Evolutionary conservation across 192 early-diverging fungal genomes (phyloP), one percentile per base, ranked within the genome.

Genomic region (Umbelopsis ramanniana): DNA sequence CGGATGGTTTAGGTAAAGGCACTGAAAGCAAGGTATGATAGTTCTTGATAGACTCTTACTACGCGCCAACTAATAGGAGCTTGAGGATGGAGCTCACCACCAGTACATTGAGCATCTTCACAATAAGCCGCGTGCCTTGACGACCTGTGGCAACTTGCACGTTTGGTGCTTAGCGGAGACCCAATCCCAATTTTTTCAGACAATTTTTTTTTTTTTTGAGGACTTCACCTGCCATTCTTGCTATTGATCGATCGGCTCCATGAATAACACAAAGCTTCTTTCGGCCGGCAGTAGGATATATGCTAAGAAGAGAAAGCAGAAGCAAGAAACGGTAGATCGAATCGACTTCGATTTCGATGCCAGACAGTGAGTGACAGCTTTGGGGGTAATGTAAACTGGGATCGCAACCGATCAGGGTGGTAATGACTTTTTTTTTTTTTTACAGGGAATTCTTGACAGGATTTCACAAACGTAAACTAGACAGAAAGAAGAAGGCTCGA

Each of bases 391-490:
- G 21, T 50, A n/a, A 23, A n/a, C 24, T 14, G 29, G 3, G 29
- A 29, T 29, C 29, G 29, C 29, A 29, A 29, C 29, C 29, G 29
- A 29, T 29, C 29, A 29, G 29, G 1, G 29, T 71, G 46, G 22
- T 11, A 52, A 10, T 40, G 3, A 21, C 24, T 24, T 37, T 10
- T 46, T 21, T 72, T 35, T 22, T 45, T 24, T 38, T 54, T 48
- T 72, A 23, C 19, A 89, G 89, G 21, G 85, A 90, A 33, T 93
- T 87, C 55, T 78, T 93, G 47, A 93, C 90, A 4, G 90, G 92
- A 23, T 93, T 93, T 74, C 89, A 91, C 72, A 93, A 93, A 73
- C 87, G 92, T 71, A 93, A 93, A 60, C 77, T 89, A 3, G 86
- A 93, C 69, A 84, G 90, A 48, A 86, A 86, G 53, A 87, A 87